These are phyloP conservation scores for Adansonia digitata DNA, from an alignment of 345 rosid species.

Conservation along the genomic window DNA sequence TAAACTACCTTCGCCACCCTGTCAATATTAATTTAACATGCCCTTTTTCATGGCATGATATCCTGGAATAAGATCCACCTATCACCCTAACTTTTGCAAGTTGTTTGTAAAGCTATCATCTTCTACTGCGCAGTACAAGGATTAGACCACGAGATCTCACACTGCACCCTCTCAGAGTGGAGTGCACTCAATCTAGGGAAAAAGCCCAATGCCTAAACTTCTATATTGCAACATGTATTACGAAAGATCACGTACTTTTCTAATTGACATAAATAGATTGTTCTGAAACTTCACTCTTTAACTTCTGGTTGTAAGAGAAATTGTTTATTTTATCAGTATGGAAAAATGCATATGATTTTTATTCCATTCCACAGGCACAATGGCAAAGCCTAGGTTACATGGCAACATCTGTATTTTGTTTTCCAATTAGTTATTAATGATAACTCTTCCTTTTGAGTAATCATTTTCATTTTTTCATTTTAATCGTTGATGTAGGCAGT, in stretches of 20 bases:
- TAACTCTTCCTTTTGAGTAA: not conserved
- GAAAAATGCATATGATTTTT: not conserved
- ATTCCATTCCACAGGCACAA: not conserved
- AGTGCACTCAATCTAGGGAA: not conserved
- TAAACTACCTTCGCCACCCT: not conserved
- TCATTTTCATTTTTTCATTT: not conserved
- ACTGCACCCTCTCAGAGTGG: not conserved
- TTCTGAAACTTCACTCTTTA: not conserved
- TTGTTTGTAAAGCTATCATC: not conserved
- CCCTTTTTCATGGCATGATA: not conserved
- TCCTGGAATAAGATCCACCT: not conserved
- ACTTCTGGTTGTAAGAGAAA: not conserved
- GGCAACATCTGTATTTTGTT: not conserved
- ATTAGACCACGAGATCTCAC: not conserved
- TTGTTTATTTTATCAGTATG: not conserved
- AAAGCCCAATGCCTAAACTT: not conserved
- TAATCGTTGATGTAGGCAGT: not conserved
- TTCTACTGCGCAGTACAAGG: not conserved
- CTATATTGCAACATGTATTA: not conserved
- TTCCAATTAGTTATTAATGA: not conserved
- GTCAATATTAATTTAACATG: not conserved
- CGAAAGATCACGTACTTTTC: not conserved
- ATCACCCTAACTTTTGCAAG: not conserved
- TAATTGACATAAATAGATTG: not conserved
- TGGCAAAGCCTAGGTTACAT: not conserved